Evolutionary conservation across 2,329 filamentous ascomycete species (phyloP), one percentile per base, ranked within the genome.

Genomic region (Neurospora sp.): DNA sequence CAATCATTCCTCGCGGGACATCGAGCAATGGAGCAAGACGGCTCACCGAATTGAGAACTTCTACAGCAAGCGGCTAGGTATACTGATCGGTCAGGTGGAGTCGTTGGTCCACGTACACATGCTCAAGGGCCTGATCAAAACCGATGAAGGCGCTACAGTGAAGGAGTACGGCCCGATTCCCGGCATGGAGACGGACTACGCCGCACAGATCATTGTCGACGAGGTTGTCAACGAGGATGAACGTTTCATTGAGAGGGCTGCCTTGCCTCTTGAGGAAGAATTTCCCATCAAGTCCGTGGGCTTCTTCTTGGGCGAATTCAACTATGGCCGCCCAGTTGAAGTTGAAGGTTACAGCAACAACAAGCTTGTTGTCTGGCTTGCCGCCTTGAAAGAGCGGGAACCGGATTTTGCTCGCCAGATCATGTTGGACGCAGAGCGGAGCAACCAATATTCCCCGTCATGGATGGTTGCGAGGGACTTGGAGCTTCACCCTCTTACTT

Each of bases 221-320:
- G 87, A 93, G 72, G 95, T 98, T 57, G 82, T 93, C 75, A 97
- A 95, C 77, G 91, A 94, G 76, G 96, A 99, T 77, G 89, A 93
- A 78, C 92, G 96, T 33, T 99, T 99, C 81, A 87, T 98, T 68
- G 96, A 99, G 81, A 91, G 89, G 76, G 90, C 86, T 12, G 94
- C 96, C n/a, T 78, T 97, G 5, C 91, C 95, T 0, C 90, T 99
- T 40, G 91, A 94, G 74, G 90, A 97, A 78, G 96, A 99, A 77
- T 98, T 97, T 73, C 94, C 96, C 0, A 81, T 89, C 69, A 90
- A 89, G 46, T 92, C 92, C 1, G 88, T 90, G 69, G 93, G 92
- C 0, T 99, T 99, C 82, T 98, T 97, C 83, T 83, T 99, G 2
- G 96, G 96, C 66, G 94, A 97, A 43, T 96, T 91, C 81, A 92